Base-by-base conservation (phyloP, 768 basidiomycete genomes). In the Strobilomyces dryophilus region DNA sequence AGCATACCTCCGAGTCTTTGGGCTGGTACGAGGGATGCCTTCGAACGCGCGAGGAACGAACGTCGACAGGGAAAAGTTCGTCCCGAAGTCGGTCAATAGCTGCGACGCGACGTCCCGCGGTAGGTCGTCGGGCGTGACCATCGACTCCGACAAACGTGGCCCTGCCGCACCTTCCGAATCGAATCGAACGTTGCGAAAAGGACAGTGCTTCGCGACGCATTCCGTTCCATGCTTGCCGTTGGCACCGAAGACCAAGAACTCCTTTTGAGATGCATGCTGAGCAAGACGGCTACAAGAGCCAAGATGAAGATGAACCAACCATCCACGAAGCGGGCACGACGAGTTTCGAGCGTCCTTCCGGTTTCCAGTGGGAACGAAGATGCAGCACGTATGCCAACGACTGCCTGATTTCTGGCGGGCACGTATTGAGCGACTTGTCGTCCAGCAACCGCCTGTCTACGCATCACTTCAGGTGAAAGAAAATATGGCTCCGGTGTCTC, bases 321-420 rank as follows among this genome's bases (percentile, higher is more conserved):
- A 50, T 63, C 66, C 66, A 68, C 45, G 49, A 54, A 8, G 57
- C 41, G 32, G 66, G 64, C 0, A 64, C 57, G 53, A 57, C 4
- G 35, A 65, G 57, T n/a, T 59, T 58, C 47, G 53, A 31, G 10
- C 45, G 39, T 48, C 45, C 52, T 39, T 57, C 43, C 5, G 61
- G 59, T 39, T 31, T 55, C 66, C 66, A 67, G 39, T 26, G 32
- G 20, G 64, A 55, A 27, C 64, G 60, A 21, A 67, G 66, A 49
- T 54, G 57, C 37, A 45, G 49, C 31, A 60, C 45, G 56, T 68
- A 68, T 18, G 58, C 49, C 29, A 68, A 31, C 14, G 46, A 26
- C 37, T 54, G 59, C 31, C 55, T 47, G 55, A 61, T 55, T 43
- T 60, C 61, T 41, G 45, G 53, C 10, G 52, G 53, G 45, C 54